Conservation (phyloP, 805 yeast species). For the Suhomyces tanzawaensis region DNA sequence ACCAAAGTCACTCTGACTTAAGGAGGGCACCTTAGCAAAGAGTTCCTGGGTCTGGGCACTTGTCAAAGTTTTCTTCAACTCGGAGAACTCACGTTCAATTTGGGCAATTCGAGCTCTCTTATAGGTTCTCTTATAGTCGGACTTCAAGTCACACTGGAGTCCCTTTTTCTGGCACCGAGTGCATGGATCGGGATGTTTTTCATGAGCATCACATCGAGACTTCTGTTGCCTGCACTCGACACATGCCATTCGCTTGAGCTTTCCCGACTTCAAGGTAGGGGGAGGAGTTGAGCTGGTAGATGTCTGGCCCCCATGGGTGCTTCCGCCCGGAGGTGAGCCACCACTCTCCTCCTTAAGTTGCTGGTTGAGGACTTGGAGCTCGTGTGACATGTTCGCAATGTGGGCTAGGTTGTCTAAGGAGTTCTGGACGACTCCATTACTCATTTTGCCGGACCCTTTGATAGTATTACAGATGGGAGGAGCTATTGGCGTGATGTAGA, state of each 20-base stretch:
- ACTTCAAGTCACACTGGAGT: constrained; percentile 66
- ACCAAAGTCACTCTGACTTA: constrained; percentile 3
- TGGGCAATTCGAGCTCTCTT: constrained; percentile 83
- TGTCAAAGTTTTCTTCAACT: constrained; percentile 55
- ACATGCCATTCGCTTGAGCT: constrained; percentile 73
- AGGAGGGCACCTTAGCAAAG: constrained; percentile 23
- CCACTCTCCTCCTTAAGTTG: constrained; percentile 16
- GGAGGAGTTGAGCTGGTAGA: constrained; percentile 8
- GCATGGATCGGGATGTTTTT: constrained; percentile 74
- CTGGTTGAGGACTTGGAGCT: constrained; percentile 30
- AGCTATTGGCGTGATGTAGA: no score
- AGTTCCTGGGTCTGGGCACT: constrained; percentile 33
- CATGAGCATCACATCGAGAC: constrained; percentile 84
- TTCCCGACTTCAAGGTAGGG: constrained; percentile 12
- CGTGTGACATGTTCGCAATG: constrained; percentile 45
- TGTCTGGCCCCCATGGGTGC: neutral
- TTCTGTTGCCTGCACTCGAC: constrained; percentile 96
- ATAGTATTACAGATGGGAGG: no score
- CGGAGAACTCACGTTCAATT: constrained; percentile 77
- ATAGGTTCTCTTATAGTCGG: constrained; percentile 84
- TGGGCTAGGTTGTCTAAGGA: constrained; percentile 42
- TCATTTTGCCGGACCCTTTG: constrained; percentile 9
- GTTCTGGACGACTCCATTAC: constrained; percentile 16
- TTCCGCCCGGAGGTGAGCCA: constrained; percentile 5
- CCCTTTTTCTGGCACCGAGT: constrained; percentile 74